phyloP scores from a whole-genome alignment of 1,284 basidiomycete genomes.

The Boletus smithii region DNA sequence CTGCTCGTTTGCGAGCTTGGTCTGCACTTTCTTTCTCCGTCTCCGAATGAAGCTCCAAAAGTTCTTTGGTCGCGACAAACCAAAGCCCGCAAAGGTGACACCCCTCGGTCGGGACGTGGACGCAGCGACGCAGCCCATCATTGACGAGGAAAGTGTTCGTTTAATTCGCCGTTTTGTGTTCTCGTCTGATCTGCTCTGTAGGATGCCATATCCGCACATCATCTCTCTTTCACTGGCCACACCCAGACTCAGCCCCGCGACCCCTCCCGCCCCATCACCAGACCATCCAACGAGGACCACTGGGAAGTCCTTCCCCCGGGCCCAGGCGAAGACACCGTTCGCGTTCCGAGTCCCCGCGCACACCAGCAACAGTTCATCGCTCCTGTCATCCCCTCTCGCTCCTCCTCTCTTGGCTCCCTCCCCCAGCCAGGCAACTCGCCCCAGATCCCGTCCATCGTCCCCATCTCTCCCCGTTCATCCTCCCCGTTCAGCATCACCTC shows the following conservation, averaged over 20 bases:
- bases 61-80: conserved; percentile 49
- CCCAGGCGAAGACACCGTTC: conserved; percentile 16
- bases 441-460: conserved; percentile 25
- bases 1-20: too few species aligned
- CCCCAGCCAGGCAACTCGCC: conserved; percentile 40
- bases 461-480: conserved; percentile 36
- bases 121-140: conserved; percentile 25
- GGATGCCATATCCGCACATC: conserved; percentile 28
- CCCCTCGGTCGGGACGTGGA: conserved; percentile 35
- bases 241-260: not conserved
- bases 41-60: conserved; percentile 43
- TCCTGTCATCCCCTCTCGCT: conserved; percentile 41
- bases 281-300: conserved; percentile 40
- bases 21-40: too few species aligned
- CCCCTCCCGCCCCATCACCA: conserved; percentile 27
- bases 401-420: conserved; percentile 44
- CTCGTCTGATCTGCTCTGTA: conserved; percentile 5
- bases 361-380: conserved; percentile 34
- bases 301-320: conserved; percentile 44
- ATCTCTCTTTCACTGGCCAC: conserved; percentile 13
- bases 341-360: conserved; percentile 25
- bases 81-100: conserved; percentile 36
- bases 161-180: not conserved
- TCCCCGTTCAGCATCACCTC: conserved; percentile 41
- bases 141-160: conserved; percentile 26